Evolutionary conservation across 108 stramenopile genomes (phyloP).

Genomic region (Aurantiochytrium sp.): DNA sequence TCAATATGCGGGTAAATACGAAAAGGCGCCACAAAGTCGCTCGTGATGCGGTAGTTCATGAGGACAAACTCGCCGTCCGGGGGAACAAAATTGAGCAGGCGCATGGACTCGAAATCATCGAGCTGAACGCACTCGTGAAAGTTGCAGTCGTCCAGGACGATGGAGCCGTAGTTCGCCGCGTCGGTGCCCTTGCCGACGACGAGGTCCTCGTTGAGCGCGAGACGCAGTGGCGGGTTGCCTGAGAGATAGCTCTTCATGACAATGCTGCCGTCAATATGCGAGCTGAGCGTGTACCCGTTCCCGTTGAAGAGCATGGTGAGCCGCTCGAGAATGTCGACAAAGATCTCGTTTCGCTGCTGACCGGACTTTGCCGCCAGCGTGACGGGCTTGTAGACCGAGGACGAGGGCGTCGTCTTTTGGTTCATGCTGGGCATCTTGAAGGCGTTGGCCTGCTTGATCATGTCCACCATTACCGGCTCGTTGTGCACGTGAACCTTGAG

Average conservation of each 20-base stretch:
- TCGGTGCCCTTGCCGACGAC: conserved; percentile 72
- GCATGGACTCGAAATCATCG: conserved; percentile 80
- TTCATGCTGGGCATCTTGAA: conserved; percentile 71
- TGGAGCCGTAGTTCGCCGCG: conserved; percentile 42
- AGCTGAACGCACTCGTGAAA: conserved; percentile 98
- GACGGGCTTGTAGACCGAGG: conserved; percentile 89
- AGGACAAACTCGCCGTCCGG: conserved; percentile 99
- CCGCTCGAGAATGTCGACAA: conserved; percentile 98
- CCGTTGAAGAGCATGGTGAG: conserved; percentile 93
- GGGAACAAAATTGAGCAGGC: conserved; percentile 82
- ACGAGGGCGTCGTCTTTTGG: conserved; percentile 91
- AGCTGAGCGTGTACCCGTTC: conserved; percentile 94
- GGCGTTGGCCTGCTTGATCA: conserved; percentile 39
- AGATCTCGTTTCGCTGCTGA: conserved; percentile 96
- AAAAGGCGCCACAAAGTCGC: conserved; percentile 94
- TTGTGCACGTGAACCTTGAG: conserved; percentile 97
- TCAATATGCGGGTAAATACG: conserved; percentile 91
- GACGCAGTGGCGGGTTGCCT: conserved; percentile 91
- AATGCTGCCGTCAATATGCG: conserved; percentile 96
- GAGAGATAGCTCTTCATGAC: conserved; percentile 89
- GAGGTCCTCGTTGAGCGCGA: conserved; percentile 96
- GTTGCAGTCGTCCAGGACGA: conserved; percentile 90
- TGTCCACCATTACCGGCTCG: conserved; percentile 85
- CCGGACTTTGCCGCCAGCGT: conserved; percentile 71
- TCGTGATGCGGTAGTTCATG: conserved; percentile 90